Evolutionary conservation across 2,329 filamentous ascomycete species (phyloP).

Genomic region (Botrytis squamosa): DNA sequence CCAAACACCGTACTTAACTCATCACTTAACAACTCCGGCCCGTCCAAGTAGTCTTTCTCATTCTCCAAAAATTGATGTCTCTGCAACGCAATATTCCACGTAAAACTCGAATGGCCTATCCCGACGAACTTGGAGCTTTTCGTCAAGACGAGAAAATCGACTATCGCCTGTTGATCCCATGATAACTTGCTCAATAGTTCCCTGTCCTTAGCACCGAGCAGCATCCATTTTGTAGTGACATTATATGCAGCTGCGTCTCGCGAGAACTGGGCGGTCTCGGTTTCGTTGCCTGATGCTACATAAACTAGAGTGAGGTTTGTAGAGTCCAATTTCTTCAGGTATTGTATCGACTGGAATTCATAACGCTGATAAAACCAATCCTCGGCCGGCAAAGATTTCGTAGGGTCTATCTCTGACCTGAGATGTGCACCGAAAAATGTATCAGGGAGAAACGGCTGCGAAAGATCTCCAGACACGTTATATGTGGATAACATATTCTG

Average conservation of each 20-base stretch:
- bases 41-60: conserved; percentile 26
- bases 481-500: conserved; percentile 23
- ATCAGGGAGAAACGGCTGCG: conserved; percentile 19
- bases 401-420: conserved; percentile 33
- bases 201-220: conserved; percentile 42
- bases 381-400: conserved; percentile 26
- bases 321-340: conserved; percentile 39
- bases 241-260: conserved; percentile 39
- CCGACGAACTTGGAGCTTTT: conserved; percentile 46
- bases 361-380: conserved; percentile 28
- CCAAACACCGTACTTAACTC: conserved; percentile 35
- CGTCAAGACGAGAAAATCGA: conserved; percentile 51
- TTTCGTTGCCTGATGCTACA: conserved; percentile 45
- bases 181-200: conserved; percentile 40
- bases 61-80: conserved; percentile 28
- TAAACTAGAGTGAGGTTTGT: conserved; percentile 41
- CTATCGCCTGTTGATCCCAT: conserved; percentile 49
- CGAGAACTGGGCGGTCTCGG: conserved; percentile 42
- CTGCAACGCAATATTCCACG: conserved; percentile 46
- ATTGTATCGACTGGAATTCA: conserved; percentile 39
- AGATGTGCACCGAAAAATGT: conserved; percentile 33
- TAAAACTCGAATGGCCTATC: conserved; percentile 46
- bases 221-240: conserved; percentile 44
- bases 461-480: conserved; percentile 17
- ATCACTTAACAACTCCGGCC: conserved; percentile 31